Base-by-base conservation (phyloP, 2,329 filamentous ascomycete genomes). In the Arthroderma sp. region DNA sequence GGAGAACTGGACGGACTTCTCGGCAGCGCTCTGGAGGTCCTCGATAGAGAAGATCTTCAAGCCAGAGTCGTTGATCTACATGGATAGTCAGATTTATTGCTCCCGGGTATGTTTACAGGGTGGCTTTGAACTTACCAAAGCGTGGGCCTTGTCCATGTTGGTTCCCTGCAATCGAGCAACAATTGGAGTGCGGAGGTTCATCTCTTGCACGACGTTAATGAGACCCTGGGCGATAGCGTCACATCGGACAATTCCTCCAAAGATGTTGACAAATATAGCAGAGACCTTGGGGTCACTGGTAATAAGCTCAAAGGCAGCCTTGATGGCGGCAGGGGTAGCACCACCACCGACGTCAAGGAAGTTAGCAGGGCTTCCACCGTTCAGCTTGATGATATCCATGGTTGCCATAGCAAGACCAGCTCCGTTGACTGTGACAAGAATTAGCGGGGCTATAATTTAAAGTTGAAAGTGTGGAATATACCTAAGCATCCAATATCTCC, bases 361-460 rank as follows among this genome's bases (percentile, higher is more conserved):
- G 80, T 98, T 98, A 58, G 91, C 91, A 51, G 91, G 91, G 62
- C 79, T 74, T 52, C 91, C 91, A 57, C 91, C 91, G 72, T 96
- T 98, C 52, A 98, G 79, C 80, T 98, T 96, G 78, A 98, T 98
- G 68, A 98, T 96, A 69, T 98, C 91, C 91, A 98, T 98, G 65
- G 91, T 98, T 52, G 91, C 91, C 91, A 98, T 98, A 70, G 91
- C 91, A 55, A 98, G 83, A 73, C 91, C 91, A 60, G 91, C 91
- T 65, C 91, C 91, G 73, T 98, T 98, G 73, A 98, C 91, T 57
- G 53, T 28, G 22, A 32, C 31, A 22, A 39, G 40, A 38, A 36
- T 32, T 15, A 27, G 29, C 10, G n/a, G 10, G 11, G 22, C 3
- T 9, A 2, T 27, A 2, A 15, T 36, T 11, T 29, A 7, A 4